phyloP scores from a whole-genome alignment of 1,284 basidiomycete genomes.

The Kwoniella shivajii region DNA sequence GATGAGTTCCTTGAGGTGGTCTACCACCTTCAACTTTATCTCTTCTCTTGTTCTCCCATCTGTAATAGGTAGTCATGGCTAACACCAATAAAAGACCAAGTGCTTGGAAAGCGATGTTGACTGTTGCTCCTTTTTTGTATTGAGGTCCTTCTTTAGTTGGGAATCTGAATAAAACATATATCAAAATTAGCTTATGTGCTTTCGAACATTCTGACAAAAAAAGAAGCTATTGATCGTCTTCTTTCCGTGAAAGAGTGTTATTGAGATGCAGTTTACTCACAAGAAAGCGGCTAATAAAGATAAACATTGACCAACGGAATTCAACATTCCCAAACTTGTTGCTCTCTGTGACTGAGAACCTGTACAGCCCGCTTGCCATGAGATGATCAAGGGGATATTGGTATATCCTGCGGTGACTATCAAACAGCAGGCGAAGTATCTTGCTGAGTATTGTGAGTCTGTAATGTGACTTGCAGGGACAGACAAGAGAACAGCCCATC shows the following conservation, averaged over 20 bases:
- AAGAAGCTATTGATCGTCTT: too few species aligned
- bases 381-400: slow-evolving; percentile 48
- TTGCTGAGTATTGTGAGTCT: slow-evolving; percentile 37
- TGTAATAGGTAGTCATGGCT: slow-evolving; percentile 51
- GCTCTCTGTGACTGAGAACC: slow-evolving; percentile 53
- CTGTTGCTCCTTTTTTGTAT: slow-evolving; percentile 52
- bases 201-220: too few species aligned
- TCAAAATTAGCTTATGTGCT: too few species aligned
- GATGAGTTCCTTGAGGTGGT: slow-evolving; percentile 34
- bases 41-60: slow-evolving; percentile 52
- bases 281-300: slow-evolving; percentile 54
- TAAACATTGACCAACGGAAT: slow-evolving; percentile 56
- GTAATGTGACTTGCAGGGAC: slow-evolving; percentile 40
- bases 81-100: slow-evolving; percentile 51
- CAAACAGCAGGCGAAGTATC: slow-evolving; percentile 55
- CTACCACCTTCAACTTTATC: slow-evolving; percentile 53
- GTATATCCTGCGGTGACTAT: slow-evolving; percentile 53
- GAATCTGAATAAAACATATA: slow-evolving; percentile 39
- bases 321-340: slow-evolving; percentile 56
- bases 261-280: too few species aligned
- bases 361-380: slow-evolving; percentile 51
- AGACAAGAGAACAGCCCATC: slow-evolving; percentile 53
- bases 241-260: too few species aligned
- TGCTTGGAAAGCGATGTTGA: slow-evolving; percentile 55
- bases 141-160: slow-evolving; percentile 51